phyloP scores from a whole-genome alignment of 768 basidiomycete genomes.

The Boletus reticulatus region DNA sequence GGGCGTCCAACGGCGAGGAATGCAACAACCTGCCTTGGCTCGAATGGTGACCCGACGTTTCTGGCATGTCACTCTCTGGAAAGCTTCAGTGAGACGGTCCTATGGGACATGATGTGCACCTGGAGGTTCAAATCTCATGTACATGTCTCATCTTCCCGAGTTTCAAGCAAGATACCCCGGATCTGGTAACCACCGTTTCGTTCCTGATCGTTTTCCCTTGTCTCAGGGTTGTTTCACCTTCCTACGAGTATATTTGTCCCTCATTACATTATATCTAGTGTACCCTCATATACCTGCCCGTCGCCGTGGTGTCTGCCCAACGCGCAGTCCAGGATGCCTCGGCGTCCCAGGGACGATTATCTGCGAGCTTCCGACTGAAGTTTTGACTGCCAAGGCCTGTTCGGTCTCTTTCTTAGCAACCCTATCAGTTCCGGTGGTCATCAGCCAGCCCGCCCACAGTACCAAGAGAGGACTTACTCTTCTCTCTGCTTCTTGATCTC shows the following conservation, averaged over 20 bases:
- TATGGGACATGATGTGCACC: constrained; percentile 4
- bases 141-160: neutral
- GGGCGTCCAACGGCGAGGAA: constrained; percentile 57
- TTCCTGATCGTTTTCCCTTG: too few species aligned
- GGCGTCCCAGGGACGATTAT: constrained; percentile 83
- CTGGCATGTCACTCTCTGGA: constrained; percentile 18
- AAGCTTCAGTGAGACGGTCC: neutral
- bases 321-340: constrained; percentile 62
- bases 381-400: constrained; percentile 55
- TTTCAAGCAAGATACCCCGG: neutral
- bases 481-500: constrained; percentile 86
- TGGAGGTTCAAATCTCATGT: neutral
- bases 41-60: constrained; percentile 7
- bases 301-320: constrained; percentile 74
- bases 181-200: too few species aligned
- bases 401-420: constrained; percentile 61
- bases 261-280: neutral
- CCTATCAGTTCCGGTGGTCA: constrained; percentile 34
- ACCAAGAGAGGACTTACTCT: constrained; percentile 40
- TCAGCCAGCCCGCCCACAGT: constrained; percentile 4
- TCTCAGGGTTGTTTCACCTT: neutral
- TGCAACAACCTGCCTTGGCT: constrained; percentile 31
- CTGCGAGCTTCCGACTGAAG: constrained; percentile 53
- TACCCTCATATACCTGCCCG: constrained; percentile 58
- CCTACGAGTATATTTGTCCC: constrained; percentile 1